Evolutionary conservation across 1,284 basidiomycete genomes (phyloP).

Genomic region (Takashimella tepidaria): DNA sequence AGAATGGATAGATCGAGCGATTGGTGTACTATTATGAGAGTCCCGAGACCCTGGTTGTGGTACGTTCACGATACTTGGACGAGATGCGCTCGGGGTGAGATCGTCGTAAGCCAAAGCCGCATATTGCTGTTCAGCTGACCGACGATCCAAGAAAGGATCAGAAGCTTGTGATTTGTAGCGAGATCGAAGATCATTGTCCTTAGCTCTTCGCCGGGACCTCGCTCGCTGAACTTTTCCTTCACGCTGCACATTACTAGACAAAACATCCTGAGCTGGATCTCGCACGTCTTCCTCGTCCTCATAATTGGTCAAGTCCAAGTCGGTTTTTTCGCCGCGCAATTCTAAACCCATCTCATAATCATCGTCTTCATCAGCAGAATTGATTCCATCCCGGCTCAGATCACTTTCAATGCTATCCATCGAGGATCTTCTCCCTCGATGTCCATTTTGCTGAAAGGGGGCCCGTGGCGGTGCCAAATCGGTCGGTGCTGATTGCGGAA

Average conservation of each 20-base stretch:
- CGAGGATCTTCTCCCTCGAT: conserved; percentile 8
- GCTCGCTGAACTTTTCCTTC: conserved; percentile 66
- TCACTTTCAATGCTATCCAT: conserved; percentile 2
- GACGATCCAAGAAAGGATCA: background rate
- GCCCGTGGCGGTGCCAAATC: conserved; percentile 48
- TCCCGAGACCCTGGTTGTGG: background rate
- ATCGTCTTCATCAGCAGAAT: background rate
- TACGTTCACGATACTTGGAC: background rate
- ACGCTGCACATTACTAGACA: conserved; percentile 60
- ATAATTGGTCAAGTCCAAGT: conserved; percentile 70
- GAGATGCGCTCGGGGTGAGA: background rate
- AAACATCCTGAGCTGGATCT: conserved; percentile 60
- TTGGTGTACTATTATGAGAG: background rate
- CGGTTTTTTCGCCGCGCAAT: background rate
- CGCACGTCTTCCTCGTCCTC: conserved; percentile 72
- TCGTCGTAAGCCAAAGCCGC: conserved; percentile 5
- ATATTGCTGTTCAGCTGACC: conserved; percentile 2
- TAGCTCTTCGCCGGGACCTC: conserved; percentile 50
- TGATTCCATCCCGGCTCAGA: background rate
- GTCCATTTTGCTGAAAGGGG: conserved; percentile 37
- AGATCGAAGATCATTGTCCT: conserved; percentile 1
- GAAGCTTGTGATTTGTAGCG: background rate
- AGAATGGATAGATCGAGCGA: background rate
- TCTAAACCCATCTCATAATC: background rate
- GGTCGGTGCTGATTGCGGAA: conserved; percentile 9